Evolutionary conservation across 257 asterid species (phyloP).

Genomic region (Nicotiana knightiana): DNA sequence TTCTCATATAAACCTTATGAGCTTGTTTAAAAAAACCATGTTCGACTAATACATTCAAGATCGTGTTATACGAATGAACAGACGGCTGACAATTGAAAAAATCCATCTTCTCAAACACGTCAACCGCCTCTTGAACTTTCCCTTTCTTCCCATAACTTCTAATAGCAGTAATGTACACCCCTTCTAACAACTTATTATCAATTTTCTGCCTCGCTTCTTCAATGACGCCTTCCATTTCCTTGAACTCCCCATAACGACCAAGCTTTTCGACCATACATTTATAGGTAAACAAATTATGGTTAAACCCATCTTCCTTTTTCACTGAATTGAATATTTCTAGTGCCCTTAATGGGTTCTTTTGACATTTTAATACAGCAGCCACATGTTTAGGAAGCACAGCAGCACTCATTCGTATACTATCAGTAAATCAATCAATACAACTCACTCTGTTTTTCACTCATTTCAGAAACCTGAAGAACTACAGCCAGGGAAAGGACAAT

Average conservation of each 20-base stretch:
- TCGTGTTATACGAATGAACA: constrained; percentile 53
- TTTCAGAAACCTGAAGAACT: not conserved
- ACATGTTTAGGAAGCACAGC: constrained; percentile 81
- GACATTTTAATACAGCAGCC: constrained; percentile 61
- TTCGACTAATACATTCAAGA: constrained; percentile 85
- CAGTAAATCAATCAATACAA: constrained; percentile 7
- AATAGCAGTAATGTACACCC: constrained; percentile 67
- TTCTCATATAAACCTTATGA: constrained; percentile 79
- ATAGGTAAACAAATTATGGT: constrained; percentile 61
- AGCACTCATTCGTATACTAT: constrained; percentile 41
- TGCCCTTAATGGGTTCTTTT: constrained; percentile 78
- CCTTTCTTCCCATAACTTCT: constrained; percentile 68
- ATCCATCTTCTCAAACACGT: constrained; percentile 91
- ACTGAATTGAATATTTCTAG: constrained; percentile 76
- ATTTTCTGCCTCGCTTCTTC: constrained; percentile 56
- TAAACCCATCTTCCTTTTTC: constrained; percentile 63
- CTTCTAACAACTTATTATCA: constrained; percentile 54
- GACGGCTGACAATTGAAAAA: constrained; percentile 76
- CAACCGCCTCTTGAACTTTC: constrained; percentile 66
- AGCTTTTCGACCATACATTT: constrained; percentile 76
- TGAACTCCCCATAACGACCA: constrained; percentile 62
- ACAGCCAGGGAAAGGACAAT: not conserved
- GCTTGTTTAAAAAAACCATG: constrained; percentile 69
- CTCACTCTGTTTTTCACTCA: constrained; percentile 1
- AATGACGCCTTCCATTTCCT: constrained; percentile 64